A percentile compares a stretch with the other conserved stretches of the same genome.
phyloP scores from a whole-genome alignment of 1,284 basidiomycete genomes.

The Apiotrichum porosum region DNA sequence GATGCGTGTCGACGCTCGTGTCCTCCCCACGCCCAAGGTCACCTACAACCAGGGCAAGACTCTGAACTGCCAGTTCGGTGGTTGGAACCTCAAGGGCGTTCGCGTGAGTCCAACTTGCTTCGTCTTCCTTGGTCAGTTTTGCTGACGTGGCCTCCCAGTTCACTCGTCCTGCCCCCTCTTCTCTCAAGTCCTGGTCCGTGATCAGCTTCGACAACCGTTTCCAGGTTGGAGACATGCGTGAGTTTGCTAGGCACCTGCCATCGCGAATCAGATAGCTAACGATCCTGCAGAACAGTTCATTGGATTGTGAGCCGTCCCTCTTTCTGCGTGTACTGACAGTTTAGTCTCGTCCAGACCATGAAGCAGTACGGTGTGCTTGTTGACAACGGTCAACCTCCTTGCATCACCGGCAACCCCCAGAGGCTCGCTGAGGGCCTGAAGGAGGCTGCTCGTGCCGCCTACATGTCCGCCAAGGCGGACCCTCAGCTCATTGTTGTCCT shows the following conservation, averaged over 20 bases:
- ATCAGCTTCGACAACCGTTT: constrained; percentile 34
- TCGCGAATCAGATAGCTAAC: too few relatives aligned
- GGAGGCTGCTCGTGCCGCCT: constrained; percentile 30
- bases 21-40: constrained; percentile 42
- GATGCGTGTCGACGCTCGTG: constrained; percentile 41
- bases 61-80: constrained; percentile 23
- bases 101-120: background rate
- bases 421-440: constrained; percentile 10
- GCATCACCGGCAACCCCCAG: constrained; percentile 1
- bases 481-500: constrained; percentile 46
- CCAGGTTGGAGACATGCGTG: constrained; percentile 17
- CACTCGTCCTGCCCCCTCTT: constrained; percentile 28
- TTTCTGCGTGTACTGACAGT: too few relatives aligned
- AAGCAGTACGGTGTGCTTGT: constrained; percentile 24
- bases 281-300: constrained; percentile 26
- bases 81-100: constrained; percentile 24
- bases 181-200: constrained; percentile 45
- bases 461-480: constrained; percentile 26
- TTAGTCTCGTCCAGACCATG: constrained; percentile 1
- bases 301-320: too few relatives aligned
- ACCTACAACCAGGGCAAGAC: constrained; percentile 35
- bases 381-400: constrained; percentile 23
- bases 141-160: constrained; percentile 30
- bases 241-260: constrained; percentile 1
- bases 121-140: background rate